Evolutionary conservation across 352 stramenopile species (phyloP), one percentile per base, ranked within the genome.

Genomic region (Globisporangium orthogonon): DNA sequence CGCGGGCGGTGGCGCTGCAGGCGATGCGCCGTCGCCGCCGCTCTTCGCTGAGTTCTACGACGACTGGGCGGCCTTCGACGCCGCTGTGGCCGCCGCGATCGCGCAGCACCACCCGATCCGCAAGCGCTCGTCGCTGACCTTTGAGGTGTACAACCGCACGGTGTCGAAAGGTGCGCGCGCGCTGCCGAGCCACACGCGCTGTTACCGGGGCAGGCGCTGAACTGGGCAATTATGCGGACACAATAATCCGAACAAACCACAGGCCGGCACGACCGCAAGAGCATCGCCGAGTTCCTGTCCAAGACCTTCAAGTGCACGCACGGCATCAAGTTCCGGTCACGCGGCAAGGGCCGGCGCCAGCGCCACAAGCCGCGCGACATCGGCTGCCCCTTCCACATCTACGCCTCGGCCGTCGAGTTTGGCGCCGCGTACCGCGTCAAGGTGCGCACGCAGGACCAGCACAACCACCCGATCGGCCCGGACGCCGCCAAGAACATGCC

Each of bases 241-340:
- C 23, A 23, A 23, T 23, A 23, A 23, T 23, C 23, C 23, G 23
- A 23, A 23, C 23, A 23, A 23, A 23, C 23, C 23, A n/a, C 29
- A 79, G 70, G 82, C 37, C 75, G 76, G 15, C 82, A 91, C 52
- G 78, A 91, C 63, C 77, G 82, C 44, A 86, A 82, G 50, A 71
- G 54, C 49, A 86, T 91, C 46, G 78, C 82, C 23, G 82, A 91
- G 47, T 91, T 81, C 56, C 52, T 89, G 35, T 87, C 75, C 60
- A 91, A 91, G 67, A 91, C 82, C 9, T 91, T 87, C 63, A 91
- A 91, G 59, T 91, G 82, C 60, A 89, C 82, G 41, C 82, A 91
- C 54, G 82, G 82, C 50, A 91, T 91, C 60, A 89, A 89, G 67
- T 91, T 91, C 54, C 82, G 82, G 13, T 75, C 78, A 35, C 75